phyloP scores from a whole-genome alignment of 2,329 filamentous ascomycete genomes.

The Trichoderma arundinaceum region DNA sequence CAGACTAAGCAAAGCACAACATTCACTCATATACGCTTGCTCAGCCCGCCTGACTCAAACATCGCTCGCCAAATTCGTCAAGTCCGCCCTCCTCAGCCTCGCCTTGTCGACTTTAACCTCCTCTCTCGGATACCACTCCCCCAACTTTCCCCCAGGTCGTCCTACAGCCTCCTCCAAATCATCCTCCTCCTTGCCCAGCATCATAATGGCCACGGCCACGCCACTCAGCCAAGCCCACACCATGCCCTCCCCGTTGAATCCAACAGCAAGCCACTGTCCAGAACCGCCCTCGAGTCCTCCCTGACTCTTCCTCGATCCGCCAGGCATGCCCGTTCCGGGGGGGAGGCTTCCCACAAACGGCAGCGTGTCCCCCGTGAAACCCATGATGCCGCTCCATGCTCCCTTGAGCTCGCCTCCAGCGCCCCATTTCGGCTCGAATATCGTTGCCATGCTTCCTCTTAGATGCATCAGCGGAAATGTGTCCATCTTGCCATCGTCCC shows the following conservation, averaged over 20 bases:
- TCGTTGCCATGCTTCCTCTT: slow-evolving; percentile 49
- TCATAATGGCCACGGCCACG: slow-evolving; percentile 53
- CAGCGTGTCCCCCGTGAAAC: slow-evolving; percentile 53
- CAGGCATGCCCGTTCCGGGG: neutral
- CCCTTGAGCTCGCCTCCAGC: slow-evolving; percentile 43
- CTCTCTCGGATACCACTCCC: slow-evolving; percentile 51
- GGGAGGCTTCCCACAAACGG: slow-evolving; percentile 58
- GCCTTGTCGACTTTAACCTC: slow-evolving; percentile 41
- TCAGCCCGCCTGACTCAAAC: neutral
- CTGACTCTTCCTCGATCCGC: neutral
- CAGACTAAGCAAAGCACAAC: no score
- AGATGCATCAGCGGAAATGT: slow-evolving; percentile 48
- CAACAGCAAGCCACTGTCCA: slow-evolving; percentile 59
- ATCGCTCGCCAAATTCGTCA: slow-evolving; percentile 43
- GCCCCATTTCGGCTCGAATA: slow-evolving; percentile 51
- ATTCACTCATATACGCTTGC: no score
- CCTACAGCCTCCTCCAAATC: slow-evolving; percentile 42
- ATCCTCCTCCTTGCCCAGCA: slow-evolving; percentile 48
- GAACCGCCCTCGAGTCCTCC: slow-evolving; percentile 20
- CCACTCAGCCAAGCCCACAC: slow-evolving; percentile 60
- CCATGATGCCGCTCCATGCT: slow-evolving; percentile 58
- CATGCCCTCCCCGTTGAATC: slow-evolving; percentile 60
- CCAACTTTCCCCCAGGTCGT: slow-evolving; percentile 45
- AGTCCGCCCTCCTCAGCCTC: slow-evolving; percentile 46
- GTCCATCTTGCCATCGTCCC: slow-evolving; percentile 53